Conservation (phyloP, 495 filamentous ascomycete species). For the Terfezia claveryi region DNA sequence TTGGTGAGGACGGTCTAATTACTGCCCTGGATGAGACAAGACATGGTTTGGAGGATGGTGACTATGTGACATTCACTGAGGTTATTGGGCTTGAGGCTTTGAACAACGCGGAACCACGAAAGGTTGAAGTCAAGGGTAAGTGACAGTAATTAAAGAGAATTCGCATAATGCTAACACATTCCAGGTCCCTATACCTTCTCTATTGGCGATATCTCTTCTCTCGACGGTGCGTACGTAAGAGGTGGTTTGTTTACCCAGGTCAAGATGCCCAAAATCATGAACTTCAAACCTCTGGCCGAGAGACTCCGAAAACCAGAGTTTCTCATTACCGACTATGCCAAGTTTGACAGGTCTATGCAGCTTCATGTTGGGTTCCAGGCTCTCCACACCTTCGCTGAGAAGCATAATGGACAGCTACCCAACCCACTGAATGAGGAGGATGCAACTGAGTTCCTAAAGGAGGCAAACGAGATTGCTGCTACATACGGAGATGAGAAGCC, state of each 20-base stretch:
- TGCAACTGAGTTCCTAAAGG: constrained; percentile 50
- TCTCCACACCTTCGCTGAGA: constrained; percentile 57
- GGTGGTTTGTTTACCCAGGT: constrained; percentile 85
- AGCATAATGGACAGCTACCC: constrained; percentile 46
- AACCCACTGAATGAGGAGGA: constrained; percentile 65
- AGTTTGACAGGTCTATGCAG: constrained; percentile 82
- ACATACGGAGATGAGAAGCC: constrained; percentile 37
- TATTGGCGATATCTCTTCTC: constrained; percentile 74
- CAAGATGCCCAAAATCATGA: constrained; percentile 88
- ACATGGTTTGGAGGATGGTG: constrained; percentile 89
- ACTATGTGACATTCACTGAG: constrained; percentile 87
- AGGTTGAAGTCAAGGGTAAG: constrained; percentile 67
- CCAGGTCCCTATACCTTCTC: constrained; percentile 80
- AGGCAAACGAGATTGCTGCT: constrained; percentile 45
- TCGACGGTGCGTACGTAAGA: constrained; percentile 54
- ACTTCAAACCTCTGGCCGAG: constrained; percentile 58
- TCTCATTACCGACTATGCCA: constrained; percentile 85
- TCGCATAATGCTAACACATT: background rate
- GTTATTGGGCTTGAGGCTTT: constrained; percentile 79
- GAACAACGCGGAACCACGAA: constrained; percentile 61
- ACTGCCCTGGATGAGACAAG: constrained; percentile 88
- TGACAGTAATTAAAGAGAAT: background rate
- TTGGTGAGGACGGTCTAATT: constrained; percentile 72
- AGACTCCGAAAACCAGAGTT: constrained; percentile 73
- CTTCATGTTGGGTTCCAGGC: constrained; percentile 87